These are phyloP conservation scores for Sphaerobolus stellatus DNA, from an alignment of 1,284 basidiomycete species.

Conservation along the genomic window DNA sequence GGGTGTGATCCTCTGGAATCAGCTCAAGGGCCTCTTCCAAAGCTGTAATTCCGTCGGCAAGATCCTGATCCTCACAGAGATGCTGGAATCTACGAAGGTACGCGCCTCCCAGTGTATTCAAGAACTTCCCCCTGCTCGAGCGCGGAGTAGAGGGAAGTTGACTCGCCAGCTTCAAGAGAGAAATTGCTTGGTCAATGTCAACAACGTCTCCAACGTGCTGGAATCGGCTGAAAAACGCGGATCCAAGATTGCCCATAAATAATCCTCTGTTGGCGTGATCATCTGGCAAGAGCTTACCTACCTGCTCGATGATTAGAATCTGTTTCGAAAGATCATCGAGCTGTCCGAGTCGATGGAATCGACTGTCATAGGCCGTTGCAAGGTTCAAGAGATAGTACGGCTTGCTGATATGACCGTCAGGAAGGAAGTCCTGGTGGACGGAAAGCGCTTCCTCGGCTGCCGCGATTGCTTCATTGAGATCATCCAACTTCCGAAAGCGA, in stretches of 20 bases:
- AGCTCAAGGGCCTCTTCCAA: not conserved
- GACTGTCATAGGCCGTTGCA: conserved; percentile 4
- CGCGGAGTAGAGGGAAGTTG: not conserved
- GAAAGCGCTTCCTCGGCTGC: too few species aligned
- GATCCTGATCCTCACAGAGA: not conserved
- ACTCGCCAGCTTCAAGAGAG: conserved; percentile 3
- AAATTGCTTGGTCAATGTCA: conserved; percentile 17
- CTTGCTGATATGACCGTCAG: conserved; percentile 8
- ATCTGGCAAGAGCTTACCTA: not conserved
- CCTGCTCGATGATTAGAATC: conserved; percentile 8
- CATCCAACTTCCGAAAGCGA: too few species aligned
- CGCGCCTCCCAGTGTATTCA: conserved; percentile 14
- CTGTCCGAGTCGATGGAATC: conserved; percentile 13
- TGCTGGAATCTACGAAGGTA: conserved; percentile 11
- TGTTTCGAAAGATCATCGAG: conserved; percentile 13
- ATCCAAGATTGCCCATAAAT: not conserved
- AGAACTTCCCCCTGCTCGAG: not conserved
- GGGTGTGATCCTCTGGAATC: not conserved
- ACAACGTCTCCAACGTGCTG: conserved; percentile 1
- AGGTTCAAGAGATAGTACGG: conserved; percentile 7
- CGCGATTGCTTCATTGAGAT: too few species aligned
- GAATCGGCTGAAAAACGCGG: not conserved
- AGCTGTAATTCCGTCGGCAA: not conserved
- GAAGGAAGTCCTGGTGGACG: too few species aligned
- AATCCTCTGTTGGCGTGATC: not conserved